Percentiles rank a stretch among this genome's conserved stretches.
phyloP scores from a whole-genome alignment of 495 filamentous ascomycete species.

The Aspergillus biplanus region DNA sequence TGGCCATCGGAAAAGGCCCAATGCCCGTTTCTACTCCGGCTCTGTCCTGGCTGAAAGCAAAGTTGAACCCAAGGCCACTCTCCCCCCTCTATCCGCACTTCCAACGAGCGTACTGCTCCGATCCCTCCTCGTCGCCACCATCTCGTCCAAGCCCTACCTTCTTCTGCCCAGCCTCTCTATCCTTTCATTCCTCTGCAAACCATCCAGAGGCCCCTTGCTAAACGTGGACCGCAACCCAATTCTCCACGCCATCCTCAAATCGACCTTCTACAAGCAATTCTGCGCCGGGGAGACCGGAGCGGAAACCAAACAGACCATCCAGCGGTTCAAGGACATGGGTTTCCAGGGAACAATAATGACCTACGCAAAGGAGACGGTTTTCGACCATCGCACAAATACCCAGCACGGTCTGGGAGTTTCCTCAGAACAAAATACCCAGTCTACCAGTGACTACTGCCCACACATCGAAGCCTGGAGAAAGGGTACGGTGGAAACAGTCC shows the following conservation, averaged over 20 bases:
- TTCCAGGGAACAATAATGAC: conserved; percentile 51
- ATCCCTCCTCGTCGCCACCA: conserved; percentile 70
- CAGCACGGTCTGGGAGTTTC: conserved; percentile 33
- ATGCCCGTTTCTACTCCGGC: not conserved
- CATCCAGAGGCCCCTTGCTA: conserved; percentile 30
- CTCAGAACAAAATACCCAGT: conserved; percentile 21
- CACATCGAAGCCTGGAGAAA: conserved; percentile 71
- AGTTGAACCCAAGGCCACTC: not conserved
- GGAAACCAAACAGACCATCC: conserved; percentile 40
- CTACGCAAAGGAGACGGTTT: conserved; percentile 50
- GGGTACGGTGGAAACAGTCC: conserved; percentile 72
- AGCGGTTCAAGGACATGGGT: conserved; percentile 43
- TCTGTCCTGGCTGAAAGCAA: not conserved
- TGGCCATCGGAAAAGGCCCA: not conserved
- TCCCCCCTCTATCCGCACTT: conserved; percentile 65
- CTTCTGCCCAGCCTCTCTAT: conserved; percentile 64
- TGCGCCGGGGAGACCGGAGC: conserved; percentile 47
- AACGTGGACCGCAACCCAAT: conserved; percentile 48
- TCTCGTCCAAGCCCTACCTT: conserved; percentile 74
- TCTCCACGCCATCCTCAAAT: conserved; percentile 44
- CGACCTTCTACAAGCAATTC: conserved; percentile 52
- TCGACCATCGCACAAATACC: conserved; percentile 37
- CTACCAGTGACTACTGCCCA: conserved; percentile 31
- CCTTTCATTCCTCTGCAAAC: conserved; percentile 59
- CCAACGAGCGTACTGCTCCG: conserved; percentile 71